Base-by-base conservation (phyloP, 2,329 filamentous ascomycete species). In the Alternaria burnsii region DNA sequence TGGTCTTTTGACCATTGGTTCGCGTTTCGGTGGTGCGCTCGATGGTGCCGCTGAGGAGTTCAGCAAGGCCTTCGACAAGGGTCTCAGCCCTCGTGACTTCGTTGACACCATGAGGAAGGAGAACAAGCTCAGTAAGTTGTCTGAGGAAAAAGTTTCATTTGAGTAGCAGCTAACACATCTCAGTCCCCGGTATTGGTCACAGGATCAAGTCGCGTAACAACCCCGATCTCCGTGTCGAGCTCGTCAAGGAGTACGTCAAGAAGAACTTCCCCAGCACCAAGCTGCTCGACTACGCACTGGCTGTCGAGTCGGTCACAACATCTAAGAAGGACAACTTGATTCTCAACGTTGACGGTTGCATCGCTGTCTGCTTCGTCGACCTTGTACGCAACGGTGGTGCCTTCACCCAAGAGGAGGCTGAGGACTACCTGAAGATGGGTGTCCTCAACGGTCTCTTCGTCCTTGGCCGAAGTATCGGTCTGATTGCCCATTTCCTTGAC, bases 281-380 rank as follows among this genome's bases (percentile, higher is more conserved):
- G 88, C 89, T 98, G 79, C 93, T 99, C 80, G 95, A 99, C 85
- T 99, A 97, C 82, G 95, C 95, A 71, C 89, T 99, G 78, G 95
- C 95, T 47, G 95, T 99, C 71, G 95, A 99, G 88, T 92, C 91
- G 11, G 95, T 99, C 68, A 99, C 95, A 57, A 99, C 95, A 52
- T 97, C 93, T 69, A 99, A 99, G 92, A 99, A 99, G 88, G 95
- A 99, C 85, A 99, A 98, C 87, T 89, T 99, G 72, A 99, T 99
- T 75, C 90, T 99, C 77, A 99, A 99, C 87, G 95, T 99, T 61
- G 95, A 98, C 79, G 95, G 95, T 75, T 97, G 93, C 81, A 91
- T 99, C 77, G 95, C 95, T 71, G 95, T 99, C 80, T 97, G 94
- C 90, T 99, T 99, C 79, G 94, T 99, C 69, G 95, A 99, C 78